These are phyloP conservation scores for Xerocomus minutiporus DNA, from an alignment of 1,284 basidiomycete species.

Conservation along the genomic window DNA sequence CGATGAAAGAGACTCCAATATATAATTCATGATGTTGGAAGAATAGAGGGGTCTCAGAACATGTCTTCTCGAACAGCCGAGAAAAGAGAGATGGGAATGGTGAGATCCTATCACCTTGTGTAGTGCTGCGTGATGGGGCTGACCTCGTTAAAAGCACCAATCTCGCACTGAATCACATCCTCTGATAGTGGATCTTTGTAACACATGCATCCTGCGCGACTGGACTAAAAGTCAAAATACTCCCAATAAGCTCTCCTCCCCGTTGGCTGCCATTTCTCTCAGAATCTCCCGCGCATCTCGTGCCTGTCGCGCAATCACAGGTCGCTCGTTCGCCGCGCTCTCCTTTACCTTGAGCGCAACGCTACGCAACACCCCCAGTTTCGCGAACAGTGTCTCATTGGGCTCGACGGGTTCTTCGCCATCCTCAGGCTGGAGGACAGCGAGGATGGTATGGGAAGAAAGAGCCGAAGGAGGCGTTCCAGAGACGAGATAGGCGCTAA, in stretches of 20 bases:
- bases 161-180: no score
- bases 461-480: constrained; percentile 64
- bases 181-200: neutral
- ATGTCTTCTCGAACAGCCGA: no score
- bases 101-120: no score
- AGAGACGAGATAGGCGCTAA: constrained; percentile 50
- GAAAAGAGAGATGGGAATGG: no score
- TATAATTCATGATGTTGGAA: no score
- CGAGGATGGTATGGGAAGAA: constrained; percentile 63
- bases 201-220: neutral
- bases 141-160: no score
- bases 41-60: no score
- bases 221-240: constrained; percentile 20
- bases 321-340: constrained; percentile 65
- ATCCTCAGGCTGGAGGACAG: constrained; percentile 12
- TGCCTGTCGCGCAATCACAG: constrained; percentile 77
- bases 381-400: constrained; percentile 58
- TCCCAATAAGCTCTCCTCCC: constrained; percentile 27
- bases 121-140: no score
- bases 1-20: no score
- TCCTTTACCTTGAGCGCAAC: constrained; percentile 74
- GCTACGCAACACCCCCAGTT: constrained; percentile 55
- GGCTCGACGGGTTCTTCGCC: neutral
- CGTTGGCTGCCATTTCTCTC: constrained; percentile 35
- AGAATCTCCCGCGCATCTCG: constrained; percentile 81